Evolutionary conservation across 257 asterid genomes (phyloP), one percentile per base, ranked within the genome.

Genomic region (Forsythia viridissima): DNA sequence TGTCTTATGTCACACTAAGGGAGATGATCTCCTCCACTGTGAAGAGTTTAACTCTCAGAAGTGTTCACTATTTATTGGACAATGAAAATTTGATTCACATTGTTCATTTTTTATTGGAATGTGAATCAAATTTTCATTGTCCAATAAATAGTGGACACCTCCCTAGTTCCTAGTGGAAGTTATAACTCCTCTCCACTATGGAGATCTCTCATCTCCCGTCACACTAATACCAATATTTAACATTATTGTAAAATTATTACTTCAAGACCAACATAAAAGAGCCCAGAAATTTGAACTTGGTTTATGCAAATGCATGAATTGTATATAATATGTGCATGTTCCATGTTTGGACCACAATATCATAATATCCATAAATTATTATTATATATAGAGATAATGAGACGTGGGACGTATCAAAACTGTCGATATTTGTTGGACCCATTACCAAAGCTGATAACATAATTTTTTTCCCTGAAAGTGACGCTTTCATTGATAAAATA

Each of bases 261-360:
- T 24, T 0, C 66, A 18, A 1, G 12, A 59, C 36, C 37, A 59
- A 21, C 68, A 61, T 61, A 7, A 24, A 61, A 61, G 21, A 20
- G 75, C 69, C 69, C 69, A 61, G 69, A 61, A 61, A 61, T 61
- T 61, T n/a, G 69, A 61, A 3, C 40, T 66, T 77, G 76, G 70
- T 68, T 82, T 43, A 30, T 66, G 77, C 69, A 34, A 30, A 59
- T n/a, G 78, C 83, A 71, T 81, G 83, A 38, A 72, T 63, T 63
- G 37, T 21, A 2, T 20, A 61, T 9, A 59, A 18, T 20, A 20
- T 51, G 59, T 51, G 59, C 59, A 51, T 10, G 59, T 51, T 51
- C n/a, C 59, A 51, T 51, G 12, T 8, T 20, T 11, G 59, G 59
- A 61, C 37, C 15, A 8, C 68, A 13, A 11, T 69, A 39, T 13